phyloP scores from a whole-genome alignment of 306 rosid genomes.

The Psophocarpus tetragonolobus region DNA sequence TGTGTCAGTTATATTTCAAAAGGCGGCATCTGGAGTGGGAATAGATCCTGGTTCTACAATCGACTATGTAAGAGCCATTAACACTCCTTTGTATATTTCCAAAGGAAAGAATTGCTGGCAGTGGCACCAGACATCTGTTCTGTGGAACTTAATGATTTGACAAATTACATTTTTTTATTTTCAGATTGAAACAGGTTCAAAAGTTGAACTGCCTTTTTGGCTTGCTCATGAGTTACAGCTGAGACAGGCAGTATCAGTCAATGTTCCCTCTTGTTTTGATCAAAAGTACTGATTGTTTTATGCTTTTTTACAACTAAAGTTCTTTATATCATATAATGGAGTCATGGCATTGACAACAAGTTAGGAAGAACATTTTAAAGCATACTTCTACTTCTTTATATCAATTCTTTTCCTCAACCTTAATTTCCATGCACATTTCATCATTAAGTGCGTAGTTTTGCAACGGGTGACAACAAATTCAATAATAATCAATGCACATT shows the following conservation, averaged over 20 bases:
- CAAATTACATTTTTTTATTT: constrained; percentile 37
- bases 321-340: background rate
- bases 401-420: constrained; percentile 7
- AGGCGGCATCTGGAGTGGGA: constrained; percentile 81
- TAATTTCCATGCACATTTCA: background rate
- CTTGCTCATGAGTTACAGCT: constrained; percentile 81
- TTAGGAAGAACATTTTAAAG: constrained; percentile 20
- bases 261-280: constrained; percentile 76
- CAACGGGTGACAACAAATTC: constrained; percentile 4
- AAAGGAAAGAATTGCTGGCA: constrained; percentile 26
- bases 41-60: constrained; percentile 85
- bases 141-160: constrained; percentile 25
- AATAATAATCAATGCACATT: background rate
- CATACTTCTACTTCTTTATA: background rate
- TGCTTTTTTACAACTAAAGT: constrained; percentile 7
- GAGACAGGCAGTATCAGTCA: constrained; percentile 70
- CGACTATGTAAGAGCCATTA: constrained; percentile 58
- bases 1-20: constrained; percentile 72
- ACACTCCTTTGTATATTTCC: constrained; percentile 9
- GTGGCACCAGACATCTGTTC: constrained; percentile 8
- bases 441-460: constrained; percentile 18
- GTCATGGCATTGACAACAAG: constrained; percentile 7
- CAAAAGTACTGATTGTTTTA: constrained; percentile 58
- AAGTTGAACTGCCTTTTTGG: constrained; percentile 94
- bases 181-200: constrained; percentile 91